Evolutionary conservation across 352 stramenopile species (phyloP), one percentile per base, ranked within the genome.

Genomic region (Phytophthora ohioensis): DNA sequence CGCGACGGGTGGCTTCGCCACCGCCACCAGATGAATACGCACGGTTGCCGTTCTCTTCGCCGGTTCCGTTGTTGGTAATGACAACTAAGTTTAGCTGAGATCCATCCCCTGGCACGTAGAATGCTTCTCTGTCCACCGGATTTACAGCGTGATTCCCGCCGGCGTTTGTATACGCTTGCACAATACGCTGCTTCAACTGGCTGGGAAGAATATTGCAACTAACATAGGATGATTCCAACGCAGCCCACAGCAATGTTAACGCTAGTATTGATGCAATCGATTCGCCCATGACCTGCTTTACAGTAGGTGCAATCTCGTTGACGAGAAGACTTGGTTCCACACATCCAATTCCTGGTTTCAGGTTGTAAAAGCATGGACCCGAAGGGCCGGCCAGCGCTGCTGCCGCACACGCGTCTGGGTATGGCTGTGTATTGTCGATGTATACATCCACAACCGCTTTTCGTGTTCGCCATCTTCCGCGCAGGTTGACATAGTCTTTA

Each of bases 351-450:
- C 34, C 51, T 27, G 8, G 1, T 55, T 67, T 72, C 13, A 73
- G 13, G 0, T n/a, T 12, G 27, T 76, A 76, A 27, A 68, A 59
- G 38, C 61, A 64, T 2, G 68, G 49, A n/a, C 68, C 68, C 48
- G 15, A 2, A 10, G 67, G 56, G 3, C 61, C 55, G 4, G 55
- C 27, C 35, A 75, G 21, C 5, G 13, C 45, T 34, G 45, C 21
- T 15, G 45, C 21, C 3, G 38, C 30, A 31, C 43, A 42, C 49
- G 38, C 3, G 54, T 62, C 21, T 27, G 45, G 15, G 34, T 11
- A 51, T 12, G 1, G 2, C 4, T 31, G 5, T 6, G 17, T 51
- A 17, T 64, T 58, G 42, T 67, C 56, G 36, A 67, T 69, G 34
- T 65, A 51, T 21, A 21, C 39, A 31, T 69, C 65, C 4, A 62